A percentile compares a stretch with the other conserved stretches of the same genome.
phyloP scores from a whole-genome alignment of 1,139 yeast species.

The Debaryomyces subglobosus region DNA sequence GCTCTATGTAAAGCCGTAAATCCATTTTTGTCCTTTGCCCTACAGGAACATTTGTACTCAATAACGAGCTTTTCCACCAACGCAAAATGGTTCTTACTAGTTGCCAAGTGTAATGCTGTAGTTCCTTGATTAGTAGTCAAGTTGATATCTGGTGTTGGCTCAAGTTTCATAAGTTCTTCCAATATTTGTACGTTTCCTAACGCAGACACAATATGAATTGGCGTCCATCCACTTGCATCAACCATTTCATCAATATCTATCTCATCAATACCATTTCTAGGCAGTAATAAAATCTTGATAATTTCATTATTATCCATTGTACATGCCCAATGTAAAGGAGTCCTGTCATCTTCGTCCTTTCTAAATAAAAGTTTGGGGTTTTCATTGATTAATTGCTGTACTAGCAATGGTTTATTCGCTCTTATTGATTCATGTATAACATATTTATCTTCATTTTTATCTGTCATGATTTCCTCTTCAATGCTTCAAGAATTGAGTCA shows the following conservation, averaged over 20 bases:
- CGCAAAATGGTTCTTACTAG: constrained; percentile 62
- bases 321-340: constrained; percentile 90
- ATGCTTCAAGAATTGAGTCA: not conserved
- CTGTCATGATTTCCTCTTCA: not conserved
- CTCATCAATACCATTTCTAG: constrained; percentile 26
- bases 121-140: constrained; percentile 66
- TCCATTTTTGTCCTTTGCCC: constrained; percentile 67
- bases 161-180: constrained; percentile 33
- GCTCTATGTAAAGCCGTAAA: constrained; percentile 82
- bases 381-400: constrained; percentile 48
- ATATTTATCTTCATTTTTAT: constrained; percentile 18
- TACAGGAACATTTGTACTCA: constrained; percentile 58
- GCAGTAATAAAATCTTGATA: constrained; percentile 52
- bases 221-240: constrained; percentile 88
- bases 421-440: constrained; percentile 62
- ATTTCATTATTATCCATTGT: constrained; percentile 61
- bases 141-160: constrained; percentile 41
- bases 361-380: constrained; percentile 48
- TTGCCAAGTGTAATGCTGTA: constrained; percentile 77
- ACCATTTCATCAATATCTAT: constrained; percentile 66
- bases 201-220: constrained; percentile 79
- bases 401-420: constrained; percentile 54
- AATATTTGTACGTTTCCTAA: constrained; percentile 65
- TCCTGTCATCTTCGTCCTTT: constrained; percentile 75
- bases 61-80: constrained; percentile 55